These are phyloP conservation scores for Fusarium circinatum DNA, from an alignment of 2,329 filamentous ascomycete genomes.

Conservation along the genomic window DNA sequence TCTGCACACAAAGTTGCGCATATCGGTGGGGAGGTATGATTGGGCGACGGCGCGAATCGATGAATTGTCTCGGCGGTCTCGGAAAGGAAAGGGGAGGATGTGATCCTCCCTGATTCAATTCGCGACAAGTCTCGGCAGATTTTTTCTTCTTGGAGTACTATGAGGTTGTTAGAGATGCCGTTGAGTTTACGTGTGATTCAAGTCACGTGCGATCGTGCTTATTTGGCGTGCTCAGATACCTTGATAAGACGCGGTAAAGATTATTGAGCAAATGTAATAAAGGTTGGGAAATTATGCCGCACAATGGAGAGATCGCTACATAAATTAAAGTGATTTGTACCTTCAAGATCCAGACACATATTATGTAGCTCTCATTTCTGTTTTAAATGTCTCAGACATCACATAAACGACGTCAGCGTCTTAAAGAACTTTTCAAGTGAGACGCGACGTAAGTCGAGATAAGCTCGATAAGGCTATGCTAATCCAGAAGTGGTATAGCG, in stretches of 20 bases:
- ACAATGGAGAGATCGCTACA: background rate
- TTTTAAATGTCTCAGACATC: background rate
- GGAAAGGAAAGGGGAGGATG: background rate
- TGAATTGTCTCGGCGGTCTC: slow-evolving; percentile 24
- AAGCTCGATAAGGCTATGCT: slow-evolving; percentile 9
- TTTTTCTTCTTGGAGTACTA: slow-evolving; percentile 2
- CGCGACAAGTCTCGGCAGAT: slow-evolving; percentile 30
- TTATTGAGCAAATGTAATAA: background rate
- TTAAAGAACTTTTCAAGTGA: slow-evolving; percentile 27
- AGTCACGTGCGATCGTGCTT: slow-evolving; percentile 39
- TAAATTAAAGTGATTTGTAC: background rate
- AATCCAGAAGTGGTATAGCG: slow-evolving; percentile 2
- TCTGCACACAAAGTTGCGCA: slow-evolving; percentile 9
- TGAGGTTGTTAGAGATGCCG: slow-evolving; percentile 7
- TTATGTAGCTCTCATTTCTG: background rate
- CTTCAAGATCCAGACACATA: background rate
- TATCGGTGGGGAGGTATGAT: background rate
- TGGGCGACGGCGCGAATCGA: slow-evolving; percentile 4
- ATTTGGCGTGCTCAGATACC: slow-evolving; percentile 4
- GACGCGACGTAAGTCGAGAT: slow-evolving; percentile 34
- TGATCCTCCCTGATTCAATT: background rate
- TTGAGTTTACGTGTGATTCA: background rate
- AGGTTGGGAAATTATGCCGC: slow-evolving; percentile 6
- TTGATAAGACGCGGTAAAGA: slow-evolving; percentile 17
- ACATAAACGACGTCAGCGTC: slow-evolving; percentile 15